These are phyloP conservation scores for Cadophora sp. DNA, from an alignment of 2,329 filamentous ascomycete species.

Conservation along the genomic window DNA sequence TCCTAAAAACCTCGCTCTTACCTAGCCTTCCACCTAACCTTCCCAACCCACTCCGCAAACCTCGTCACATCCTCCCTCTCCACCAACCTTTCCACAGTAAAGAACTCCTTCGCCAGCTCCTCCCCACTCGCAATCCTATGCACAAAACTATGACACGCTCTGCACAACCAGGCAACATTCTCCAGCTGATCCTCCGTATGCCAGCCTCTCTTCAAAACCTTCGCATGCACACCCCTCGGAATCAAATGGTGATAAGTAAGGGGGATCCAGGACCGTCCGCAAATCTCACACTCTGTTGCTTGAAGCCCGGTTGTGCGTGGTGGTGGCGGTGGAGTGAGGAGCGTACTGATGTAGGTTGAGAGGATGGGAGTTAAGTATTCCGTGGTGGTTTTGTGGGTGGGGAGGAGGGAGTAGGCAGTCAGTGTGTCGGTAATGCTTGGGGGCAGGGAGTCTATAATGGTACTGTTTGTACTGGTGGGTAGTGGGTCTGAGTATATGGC, in stretches of 20 bases:
- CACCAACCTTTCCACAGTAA: constrained; percentile 74
- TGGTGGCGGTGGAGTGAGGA: constrained; percentile 67
- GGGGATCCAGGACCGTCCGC: constrained; percentile 74
- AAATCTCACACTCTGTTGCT: constrained; percentile 74
- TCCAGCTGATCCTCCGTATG: constrained; percentile 76
- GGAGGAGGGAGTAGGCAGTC: constrained; percentile 66
- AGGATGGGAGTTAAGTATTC: constrained; percentile 70
- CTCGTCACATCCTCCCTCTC: constrained; percentile 73
- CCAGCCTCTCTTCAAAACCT: constrained; percentile 80
- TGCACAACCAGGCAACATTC: constrained; percentile 85
- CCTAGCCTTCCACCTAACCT: constrained; percentile 73
- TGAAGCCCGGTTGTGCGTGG: constrained; percentile 61
- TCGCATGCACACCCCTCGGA: constrained; percentile 77
- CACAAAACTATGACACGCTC: constrained; percentile 84
- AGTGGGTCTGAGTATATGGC: constrained; percentile 64
- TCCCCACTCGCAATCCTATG: constrained; percentile 79
- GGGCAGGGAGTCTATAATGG: constrained; percentile 58
- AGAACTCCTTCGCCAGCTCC: constrained; percentile 75
- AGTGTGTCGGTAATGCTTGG: constrained; percentile 71
- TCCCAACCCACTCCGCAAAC: constrained; percentile 76
- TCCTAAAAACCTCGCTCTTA: neutral
- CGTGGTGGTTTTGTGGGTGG: constrained; percentile 50
- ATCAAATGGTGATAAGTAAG: constrained; percentile 88
- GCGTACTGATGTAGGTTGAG: constrained; percentile 63
- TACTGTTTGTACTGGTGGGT: constrained; percentile 45